Conservation (phyloP, 176 grass and related monocot genomes). For the Aegilops speltoides region DNA sequence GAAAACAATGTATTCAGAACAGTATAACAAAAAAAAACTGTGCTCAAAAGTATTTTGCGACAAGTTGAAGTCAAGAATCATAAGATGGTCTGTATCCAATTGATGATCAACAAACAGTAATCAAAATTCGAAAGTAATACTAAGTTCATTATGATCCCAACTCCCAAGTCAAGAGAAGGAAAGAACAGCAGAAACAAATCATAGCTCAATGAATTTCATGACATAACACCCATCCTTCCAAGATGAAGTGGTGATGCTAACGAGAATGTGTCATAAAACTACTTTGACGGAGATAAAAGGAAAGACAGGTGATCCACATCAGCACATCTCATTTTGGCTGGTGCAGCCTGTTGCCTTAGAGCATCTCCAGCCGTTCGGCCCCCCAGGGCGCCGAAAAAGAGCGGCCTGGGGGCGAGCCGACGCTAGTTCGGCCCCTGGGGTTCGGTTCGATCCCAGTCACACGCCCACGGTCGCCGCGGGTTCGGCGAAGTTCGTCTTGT, state of each 20-base stretch:
- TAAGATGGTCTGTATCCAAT: background rate
- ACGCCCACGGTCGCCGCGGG: no score
- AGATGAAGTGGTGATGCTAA: background rate
- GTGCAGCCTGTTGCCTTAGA: background rate
- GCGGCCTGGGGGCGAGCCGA: no score
- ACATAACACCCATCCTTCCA: constrained; percentile 4
- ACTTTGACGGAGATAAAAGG: background rate
- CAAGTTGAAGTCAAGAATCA: background rate
- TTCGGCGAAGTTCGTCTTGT: no score
- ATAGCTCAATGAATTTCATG: background rate
- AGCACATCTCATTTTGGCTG: background rate
- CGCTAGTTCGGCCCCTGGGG: no score
- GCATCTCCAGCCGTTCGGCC: no score
- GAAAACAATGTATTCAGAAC: constrained; percentile 21
- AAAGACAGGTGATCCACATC: background rate
- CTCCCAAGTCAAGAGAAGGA: background rate
- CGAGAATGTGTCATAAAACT: background rate
- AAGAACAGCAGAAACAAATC: background rate
- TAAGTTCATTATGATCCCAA: background rate
- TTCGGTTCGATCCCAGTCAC: no score
- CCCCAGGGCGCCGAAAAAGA: no score
- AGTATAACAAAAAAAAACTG: background rate
- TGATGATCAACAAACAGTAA: background rate
- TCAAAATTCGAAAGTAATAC: background rate
- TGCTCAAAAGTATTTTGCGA: background rate